phyloP scores from a whole-genome alignment of 2,329 filamentous ascomycete genomes.

The Ophiostoma ulmi region DNA sequence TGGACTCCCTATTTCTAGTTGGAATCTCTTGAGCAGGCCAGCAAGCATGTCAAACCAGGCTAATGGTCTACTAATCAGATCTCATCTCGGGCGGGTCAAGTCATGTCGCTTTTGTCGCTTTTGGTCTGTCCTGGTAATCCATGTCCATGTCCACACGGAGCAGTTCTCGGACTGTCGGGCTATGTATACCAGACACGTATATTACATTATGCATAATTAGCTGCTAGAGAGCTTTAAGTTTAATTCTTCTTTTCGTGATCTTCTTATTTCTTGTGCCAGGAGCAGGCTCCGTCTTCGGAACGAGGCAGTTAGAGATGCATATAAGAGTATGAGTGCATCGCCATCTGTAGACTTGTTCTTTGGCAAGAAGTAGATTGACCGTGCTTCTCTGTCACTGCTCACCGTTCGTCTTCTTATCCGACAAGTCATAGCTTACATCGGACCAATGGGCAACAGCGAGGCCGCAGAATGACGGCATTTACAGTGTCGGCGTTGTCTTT shows the following conservation, averaged over 20 bases:
- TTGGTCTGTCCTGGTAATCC: too few relatives aligned
- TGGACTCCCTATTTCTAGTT: neutral
- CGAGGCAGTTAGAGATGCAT: neutral
- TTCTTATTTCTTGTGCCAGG: neutral
- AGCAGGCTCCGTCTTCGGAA: neutral
- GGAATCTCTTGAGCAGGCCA: neutral
- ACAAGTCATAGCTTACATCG: neutral
- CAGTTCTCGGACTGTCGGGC: neutral
- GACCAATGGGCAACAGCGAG: neutral
- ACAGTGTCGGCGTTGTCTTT: neutral
- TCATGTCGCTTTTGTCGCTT: neutral
- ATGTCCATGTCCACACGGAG: neutral
- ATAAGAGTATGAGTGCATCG: neutral
- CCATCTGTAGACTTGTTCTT: neutral
- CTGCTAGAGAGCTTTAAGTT: neutral
- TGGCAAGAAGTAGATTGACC: neutral
- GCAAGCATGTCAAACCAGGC: neutral
- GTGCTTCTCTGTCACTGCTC: neutral
- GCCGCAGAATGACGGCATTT: neutral
- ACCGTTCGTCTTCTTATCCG: neutral
- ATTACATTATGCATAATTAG: neutral
- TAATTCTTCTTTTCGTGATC: neutral
- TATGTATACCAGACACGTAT: neutral
- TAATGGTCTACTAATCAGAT: neutral
- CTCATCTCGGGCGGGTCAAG: neutral